These are phyloP conservation scores for Lignosus rhinocerotis DNA, from an alignment of 1,284 basidiomycete genomes.

Conservation along the genomic window DNA sequence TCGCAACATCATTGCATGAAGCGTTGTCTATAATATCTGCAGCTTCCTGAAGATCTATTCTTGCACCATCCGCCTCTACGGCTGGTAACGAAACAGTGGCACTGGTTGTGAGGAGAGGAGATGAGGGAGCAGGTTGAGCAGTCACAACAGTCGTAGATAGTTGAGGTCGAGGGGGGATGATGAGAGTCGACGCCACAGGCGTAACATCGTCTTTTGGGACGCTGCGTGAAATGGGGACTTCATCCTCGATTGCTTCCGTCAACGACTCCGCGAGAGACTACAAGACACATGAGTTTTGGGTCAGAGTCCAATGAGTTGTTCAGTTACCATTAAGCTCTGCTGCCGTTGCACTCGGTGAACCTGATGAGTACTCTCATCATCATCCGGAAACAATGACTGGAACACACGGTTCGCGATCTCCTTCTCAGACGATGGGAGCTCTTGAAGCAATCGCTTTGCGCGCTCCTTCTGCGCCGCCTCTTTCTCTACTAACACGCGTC, in stretches of 20 bases:
- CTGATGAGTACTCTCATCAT: conserved; percentile 52
- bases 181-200: conserved; percentile 16
- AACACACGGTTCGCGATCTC: conserved; percentile 66
- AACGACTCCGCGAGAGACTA: conserved; percentile 72
- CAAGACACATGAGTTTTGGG: conserved; percentile 3
- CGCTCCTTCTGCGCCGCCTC: conserved; percentile 50
- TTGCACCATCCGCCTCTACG: background rate
- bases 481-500: conserved; percentile 55
- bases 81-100: background rate
- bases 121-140: conserved; percentile 2
- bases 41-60: background rate
- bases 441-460: conserved; percentile 53
- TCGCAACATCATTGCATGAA: conserved; percentile 3
- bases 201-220: conserved; percentile 37
- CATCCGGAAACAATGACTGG: conserved; percentile 66
- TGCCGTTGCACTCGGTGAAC: conserved; percentile 54
- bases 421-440: conserved; percentile 59
- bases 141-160: conserved; percentile 12
- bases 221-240: conserved; percentile 39
- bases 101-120: conserved; percentile 6
- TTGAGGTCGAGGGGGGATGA: conserved; percentile 6
- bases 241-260: conserved; percentile 70
- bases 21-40: background rate
- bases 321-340: conserved; percentile 56
- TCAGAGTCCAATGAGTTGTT: background rate